These are phyloP conservation scores for Curvularia verruculosa DNA, from an alignment of 2,329 filamentous ascomycete genomes.

Conservation along the genomic window DNA sequence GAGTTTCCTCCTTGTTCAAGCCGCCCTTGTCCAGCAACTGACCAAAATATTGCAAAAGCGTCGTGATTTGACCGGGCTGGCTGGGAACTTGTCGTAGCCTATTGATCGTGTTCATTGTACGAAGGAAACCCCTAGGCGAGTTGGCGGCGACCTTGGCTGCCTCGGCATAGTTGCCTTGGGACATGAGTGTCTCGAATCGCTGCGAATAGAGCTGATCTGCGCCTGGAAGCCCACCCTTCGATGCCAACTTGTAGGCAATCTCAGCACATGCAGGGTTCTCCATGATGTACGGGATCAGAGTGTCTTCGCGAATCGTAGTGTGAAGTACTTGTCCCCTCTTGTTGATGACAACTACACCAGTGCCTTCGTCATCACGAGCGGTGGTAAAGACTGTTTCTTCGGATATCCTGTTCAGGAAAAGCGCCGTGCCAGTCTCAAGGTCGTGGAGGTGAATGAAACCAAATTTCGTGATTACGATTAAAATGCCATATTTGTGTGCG, in stretches of 20 bases:
- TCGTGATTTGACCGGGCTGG: constrained; percentile 84
- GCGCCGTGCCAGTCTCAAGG: constrained; percentile 90
- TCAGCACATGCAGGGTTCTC: constrained; percentile 94
- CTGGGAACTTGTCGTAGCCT: constrained; percentile 87
- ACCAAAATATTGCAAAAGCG: constrained; percentile 96
- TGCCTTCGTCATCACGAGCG: constrained; percentile 78
- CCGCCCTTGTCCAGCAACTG: constrained; percentile 95
- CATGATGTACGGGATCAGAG: constrained; percentile 90
- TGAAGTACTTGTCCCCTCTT: constrained; percentile 96
- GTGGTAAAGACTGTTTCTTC: constrained; percentile 99
- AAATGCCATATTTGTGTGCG: constrained; percentile 92
- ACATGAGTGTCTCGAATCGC: constrained; percentile 89
- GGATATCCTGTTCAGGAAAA: constrained; percentile 99
- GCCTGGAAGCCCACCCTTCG: constrained; percentile 88
- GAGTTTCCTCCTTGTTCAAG: constrained; percentile 89
- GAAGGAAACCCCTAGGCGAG: constrained; percentile 92
- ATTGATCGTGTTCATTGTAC: constrained; percentile 93
- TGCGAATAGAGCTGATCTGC: constrained; percentile 92
- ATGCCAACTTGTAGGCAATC: constrained; percentile 94
- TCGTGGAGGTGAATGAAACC: constrained; percentile 99
- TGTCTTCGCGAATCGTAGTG: constrained; percentile 90
- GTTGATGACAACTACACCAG: constrained; percentile 93
- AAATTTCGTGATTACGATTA: constrained; percentile 98
- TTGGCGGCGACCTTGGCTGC: constrained; percentile 96
- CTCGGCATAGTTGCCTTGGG: constrained; percentile 78